phyloP scores from a whole-genome alignment of 2,329 filamentous ascomycete genomes.

The Furcasterigmium furcatum region DNA sequence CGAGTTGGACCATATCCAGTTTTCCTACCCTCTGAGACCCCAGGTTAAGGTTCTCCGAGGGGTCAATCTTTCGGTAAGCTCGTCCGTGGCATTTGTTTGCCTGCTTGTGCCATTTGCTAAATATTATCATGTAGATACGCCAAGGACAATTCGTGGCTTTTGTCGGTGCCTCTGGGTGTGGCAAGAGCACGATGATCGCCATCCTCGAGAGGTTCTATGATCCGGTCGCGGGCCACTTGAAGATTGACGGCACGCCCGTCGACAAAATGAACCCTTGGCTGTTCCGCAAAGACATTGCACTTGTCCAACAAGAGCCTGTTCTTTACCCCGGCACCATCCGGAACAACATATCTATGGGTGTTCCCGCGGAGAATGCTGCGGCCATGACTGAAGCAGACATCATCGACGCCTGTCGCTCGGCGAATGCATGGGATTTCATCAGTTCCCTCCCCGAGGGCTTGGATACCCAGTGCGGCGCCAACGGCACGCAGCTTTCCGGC shows the following conservation, averaged over 20 bases:
- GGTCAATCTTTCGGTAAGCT: too few species aligned
- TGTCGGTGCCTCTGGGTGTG: constrained; percentile 54
- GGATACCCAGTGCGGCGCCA: constrained; percentile 60
- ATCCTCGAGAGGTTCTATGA: constrained; percentile 45
- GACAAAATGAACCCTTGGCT: constrained; percentile 39
- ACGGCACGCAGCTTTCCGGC: constrained; percentile 67
- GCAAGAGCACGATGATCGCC: constrained; percentile 59
- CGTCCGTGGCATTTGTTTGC: too few species aligned
- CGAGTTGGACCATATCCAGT: constrained; percentile 55
- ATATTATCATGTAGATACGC: constrained; percentile 36
- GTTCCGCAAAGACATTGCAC: constrained; percentile 48
- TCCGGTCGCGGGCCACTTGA: constrained; percentile 39
- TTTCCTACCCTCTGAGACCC: constrained; percentile 56
- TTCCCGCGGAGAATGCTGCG: constrained; percentile 7
- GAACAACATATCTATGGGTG: constrained; percentile 42
- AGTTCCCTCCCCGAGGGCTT: constrained; percentile 43
- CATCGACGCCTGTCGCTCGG: constrained; percentile 39
- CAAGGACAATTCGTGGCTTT: constrained; percentile 50
- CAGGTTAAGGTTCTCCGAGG: constrained; percentile 36
- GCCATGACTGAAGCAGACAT: constrained; percentile 29
- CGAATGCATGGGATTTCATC: constrained; percentile 46
- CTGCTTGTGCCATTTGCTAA: too few species aligned
- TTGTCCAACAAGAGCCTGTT: constrained; percentile 57
- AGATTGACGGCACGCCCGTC: constrained; percentile 39
- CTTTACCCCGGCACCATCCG: constrained; percentile 44